Conservation (phyloP, 2,329 filamentous ascomycete genomes). For the Colletotrichum limetticola region DNA sequence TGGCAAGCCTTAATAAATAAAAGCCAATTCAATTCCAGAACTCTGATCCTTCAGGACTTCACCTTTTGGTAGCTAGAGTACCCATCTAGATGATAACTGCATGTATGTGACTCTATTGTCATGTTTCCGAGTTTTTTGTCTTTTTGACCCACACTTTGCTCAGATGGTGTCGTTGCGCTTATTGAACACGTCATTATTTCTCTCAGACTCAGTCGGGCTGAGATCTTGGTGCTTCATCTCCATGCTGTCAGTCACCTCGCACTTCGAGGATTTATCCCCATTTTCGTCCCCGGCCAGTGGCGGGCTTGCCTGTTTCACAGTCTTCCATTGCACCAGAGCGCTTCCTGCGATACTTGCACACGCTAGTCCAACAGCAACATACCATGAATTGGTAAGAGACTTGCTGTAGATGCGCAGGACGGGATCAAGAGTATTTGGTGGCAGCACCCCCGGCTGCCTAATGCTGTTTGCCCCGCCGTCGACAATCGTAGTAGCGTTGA, state of each 20-base stretch:
- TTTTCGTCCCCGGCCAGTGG: background rate
- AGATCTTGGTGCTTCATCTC: constrained; percentile 18
- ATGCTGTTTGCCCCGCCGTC: constrained; percentile 17
- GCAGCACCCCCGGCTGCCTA: background rate
- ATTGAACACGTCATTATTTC: constrained; percentile 1
- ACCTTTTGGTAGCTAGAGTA: too few species aligned
- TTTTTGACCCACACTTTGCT: too few species aligned
- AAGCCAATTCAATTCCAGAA: too few species aligned
- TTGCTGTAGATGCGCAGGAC: constrained; percentile 7
- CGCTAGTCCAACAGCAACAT: constrained; percentile 4
- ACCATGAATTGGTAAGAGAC: constrained; percentile 17
- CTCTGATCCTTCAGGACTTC: too few species aligned
- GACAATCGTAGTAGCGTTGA: constrained; percentile 16
- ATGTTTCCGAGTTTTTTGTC: too few species aligned
- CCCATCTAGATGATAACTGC: too few species aligned
- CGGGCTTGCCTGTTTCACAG: background rate
- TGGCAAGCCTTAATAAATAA: too few species aligned
- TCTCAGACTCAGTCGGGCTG: background rate
- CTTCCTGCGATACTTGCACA: constrained; percentile 14
- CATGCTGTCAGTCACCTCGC: background rate
- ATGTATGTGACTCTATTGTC: too few species aligned
- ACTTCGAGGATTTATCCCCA: background rate
- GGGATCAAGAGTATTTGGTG: background rate
- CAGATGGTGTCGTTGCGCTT: constrained; percentile 2
- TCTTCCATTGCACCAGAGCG: constrained; percentile 15